Conservation (phyloP, 345 rosid species). For the Eucalyptus guilfoylei region DNA sequence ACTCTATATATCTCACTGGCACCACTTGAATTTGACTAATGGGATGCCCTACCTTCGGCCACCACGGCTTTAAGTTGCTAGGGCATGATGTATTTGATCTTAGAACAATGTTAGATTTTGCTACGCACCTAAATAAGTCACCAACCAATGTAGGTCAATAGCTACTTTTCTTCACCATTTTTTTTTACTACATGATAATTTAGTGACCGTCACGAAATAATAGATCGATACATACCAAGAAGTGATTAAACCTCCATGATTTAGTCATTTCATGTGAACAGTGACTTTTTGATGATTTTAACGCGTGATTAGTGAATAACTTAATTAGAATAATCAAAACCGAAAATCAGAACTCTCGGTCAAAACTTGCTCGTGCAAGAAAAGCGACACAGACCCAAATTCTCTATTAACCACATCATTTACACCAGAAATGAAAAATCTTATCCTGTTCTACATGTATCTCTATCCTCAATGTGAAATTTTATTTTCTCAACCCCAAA, state of each 20-base stretch:
- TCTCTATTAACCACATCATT: background rate
- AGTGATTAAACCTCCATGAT: background rate
- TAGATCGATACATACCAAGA: background rate
- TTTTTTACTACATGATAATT: background rate
- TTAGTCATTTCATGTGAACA: background rate
- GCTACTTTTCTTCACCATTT: background rate
- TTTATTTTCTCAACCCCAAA: background rate
- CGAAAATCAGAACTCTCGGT: background rate
- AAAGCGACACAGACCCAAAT: background rate
- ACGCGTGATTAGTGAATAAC: background rate
- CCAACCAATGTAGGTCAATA: background rate
- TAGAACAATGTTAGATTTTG: background rate
- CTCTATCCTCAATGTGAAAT: background rate
- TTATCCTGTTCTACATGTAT: background rate
- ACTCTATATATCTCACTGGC: background rate
- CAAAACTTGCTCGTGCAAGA: background rate
- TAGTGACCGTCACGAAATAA: background rate
- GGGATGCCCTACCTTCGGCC: background rate
- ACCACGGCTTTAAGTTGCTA: background rate
- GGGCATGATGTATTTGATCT: background rate
- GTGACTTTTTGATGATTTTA: background rate
- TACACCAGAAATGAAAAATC: background rate
- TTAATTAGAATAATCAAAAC: background rate
- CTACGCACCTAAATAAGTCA: background rate
- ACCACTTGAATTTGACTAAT: background rate